phyloP scores from a whole-genome alignment of 139 green algal genomes.

The Ettlia oleoabundans region DNA sequence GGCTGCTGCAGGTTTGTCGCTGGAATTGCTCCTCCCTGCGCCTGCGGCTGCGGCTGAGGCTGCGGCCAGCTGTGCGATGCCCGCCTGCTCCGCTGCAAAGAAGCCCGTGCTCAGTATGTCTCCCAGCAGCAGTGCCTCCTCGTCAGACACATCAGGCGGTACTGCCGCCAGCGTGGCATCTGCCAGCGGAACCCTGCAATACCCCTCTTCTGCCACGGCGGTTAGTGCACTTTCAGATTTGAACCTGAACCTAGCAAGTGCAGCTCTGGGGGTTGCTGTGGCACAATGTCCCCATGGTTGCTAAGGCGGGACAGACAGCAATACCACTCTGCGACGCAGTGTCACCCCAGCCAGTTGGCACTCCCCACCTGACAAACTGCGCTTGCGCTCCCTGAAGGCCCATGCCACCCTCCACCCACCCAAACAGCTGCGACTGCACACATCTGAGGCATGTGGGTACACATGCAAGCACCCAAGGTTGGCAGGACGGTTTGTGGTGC shows the following conservation, averaged over 20 bases:
- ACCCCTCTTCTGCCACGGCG: too few relatives aligned
- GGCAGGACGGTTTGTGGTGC: too few relatives aligned
- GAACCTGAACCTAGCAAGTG: too few relatives aligned
- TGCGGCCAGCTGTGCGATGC: constrained; percentile 11
- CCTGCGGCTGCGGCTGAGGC: neutral
- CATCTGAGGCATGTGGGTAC: constrained; percentile 15
- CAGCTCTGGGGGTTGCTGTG: too few relatives aligned
- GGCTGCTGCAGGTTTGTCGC: neutral
- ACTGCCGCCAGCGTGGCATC: constrained; percentile 59
- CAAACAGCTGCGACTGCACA: constrained; percentile 53
- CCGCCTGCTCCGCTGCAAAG: constrained; percentile 28
- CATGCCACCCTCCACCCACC: constrained; percentile 51
- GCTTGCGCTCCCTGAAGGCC: constrained; percentile 71
- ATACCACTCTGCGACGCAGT: neutral
- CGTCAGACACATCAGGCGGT: constrained; percentile 55
- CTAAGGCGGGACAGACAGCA: too few relatives aligned
- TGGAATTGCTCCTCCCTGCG: neutral
- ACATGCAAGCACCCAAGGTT: neutral
- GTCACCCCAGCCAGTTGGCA: neutral
- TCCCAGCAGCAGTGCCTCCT: constrained; percentile 60
- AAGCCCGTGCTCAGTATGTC: constrained; percentile 48
- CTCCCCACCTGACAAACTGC: constrained; percentile 41
- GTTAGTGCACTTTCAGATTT: too few relatives aligned
- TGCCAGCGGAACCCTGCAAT: constrained; percentile 67
- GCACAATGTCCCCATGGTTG: too few relatives aligned